Evolutionary conservation across 202 grass and related monocot species (phyloP).

Genomic region (Panicum hallii): DNA sequence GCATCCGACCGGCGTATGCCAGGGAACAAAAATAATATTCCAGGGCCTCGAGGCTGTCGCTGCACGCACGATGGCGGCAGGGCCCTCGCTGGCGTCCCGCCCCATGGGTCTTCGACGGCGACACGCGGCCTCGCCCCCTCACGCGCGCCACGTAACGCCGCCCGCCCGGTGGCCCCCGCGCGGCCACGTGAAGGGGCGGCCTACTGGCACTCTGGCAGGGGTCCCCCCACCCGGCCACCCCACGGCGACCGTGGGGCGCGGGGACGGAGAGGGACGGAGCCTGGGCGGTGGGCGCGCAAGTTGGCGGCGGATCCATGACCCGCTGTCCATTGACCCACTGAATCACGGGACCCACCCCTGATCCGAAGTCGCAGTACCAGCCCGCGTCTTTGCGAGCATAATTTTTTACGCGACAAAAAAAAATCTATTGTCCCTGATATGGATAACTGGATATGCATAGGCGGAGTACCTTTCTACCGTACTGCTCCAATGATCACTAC

Average conservation of each 20-base stretch:
- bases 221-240: background rate
- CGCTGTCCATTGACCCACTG: background rate
- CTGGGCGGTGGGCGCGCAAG: background rate
- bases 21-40: background rate
- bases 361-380: background rate
- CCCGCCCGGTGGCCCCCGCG: background rate
- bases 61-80: slow-evolving; percentile 14
- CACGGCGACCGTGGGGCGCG: background rate
- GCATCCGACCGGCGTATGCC: background rate
- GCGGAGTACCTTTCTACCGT: background rate
- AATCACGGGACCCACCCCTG: background rate
- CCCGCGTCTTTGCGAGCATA: background rate
- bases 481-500: background rate
- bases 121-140: slow-evolving; percentile 34
- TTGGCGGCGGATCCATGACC: background rate
- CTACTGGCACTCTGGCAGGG: background rate
- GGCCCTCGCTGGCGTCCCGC: background rate
- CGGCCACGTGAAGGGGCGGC: slow-evolving; percentile 19
- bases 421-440: background rate
- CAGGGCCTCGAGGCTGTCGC: slow-evolving; percentile 15
- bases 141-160: slow-evolving; percentile 29
- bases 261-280: background rate
- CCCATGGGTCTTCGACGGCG: slow-evolving; percentile 15
- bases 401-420: background rate
- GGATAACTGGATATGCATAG: background rate